A percentile compares a stretch with the other conserved stretches of the same genome.
phyloP scores from a whole-genome alignment of 2,329 filamentous ascomycete species.

The Acrocalymma vagum region DNA sequence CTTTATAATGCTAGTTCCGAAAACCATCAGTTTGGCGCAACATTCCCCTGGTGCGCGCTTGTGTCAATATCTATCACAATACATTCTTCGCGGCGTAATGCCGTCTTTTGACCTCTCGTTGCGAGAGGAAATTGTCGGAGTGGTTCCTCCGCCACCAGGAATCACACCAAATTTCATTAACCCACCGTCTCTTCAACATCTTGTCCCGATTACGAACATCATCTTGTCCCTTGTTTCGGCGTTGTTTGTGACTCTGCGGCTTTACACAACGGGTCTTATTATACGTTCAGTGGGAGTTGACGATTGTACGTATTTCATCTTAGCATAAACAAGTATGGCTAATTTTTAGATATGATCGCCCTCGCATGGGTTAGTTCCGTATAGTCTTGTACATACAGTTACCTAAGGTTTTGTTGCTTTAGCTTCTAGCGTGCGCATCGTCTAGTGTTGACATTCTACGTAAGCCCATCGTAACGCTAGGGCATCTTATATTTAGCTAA shows the following conservation, averaged over 20 bases:
- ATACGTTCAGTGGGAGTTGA: conserved; percentile 8
- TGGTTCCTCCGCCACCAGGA: conserved; percentile 9
- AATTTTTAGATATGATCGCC: conserved; percentile 11
- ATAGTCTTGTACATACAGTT: conserved; percentile 1
- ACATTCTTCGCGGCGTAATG: conserved; percentile 5
- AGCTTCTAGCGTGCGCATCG: conserved; percentile 6
- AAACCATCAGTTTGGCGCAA: too few species aligned
- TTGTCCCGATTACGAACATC: conserved; percentile 7
- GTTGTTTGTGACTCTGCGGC: conserved; percentile 4
- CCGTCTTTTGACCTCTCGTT: conserved; percentile 4
- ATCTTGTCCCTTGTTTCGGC: conserved; percentile 6
- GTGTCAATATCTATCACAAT: conserved; percentile 1
- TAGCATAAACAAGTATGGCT: conserved; percentile 7
- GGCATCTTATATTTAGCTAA: conserved; percentile 7
- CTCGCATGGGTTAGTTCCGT: conserved; percentile 9
- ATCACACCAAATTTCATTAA: conserved; percentile 11
- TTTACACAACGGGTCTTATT: conserved; percentile 9
- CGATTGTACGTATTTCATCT: conserved; percentile 11
- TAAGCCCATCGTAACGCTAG: conserved; percentile 3
- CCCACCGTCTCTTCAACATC: conserved; percentile 8
- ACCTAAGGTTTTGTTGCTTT: conserved; percentile 8
- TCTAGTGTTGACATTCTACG: conserved; percentile 6
- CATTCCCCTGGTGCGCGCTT: too few species aligned
- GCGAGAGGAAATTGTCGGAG: conserved; percentile 12
- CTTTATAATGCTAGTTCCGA: too few species aligned